Evolutionary conservation across 306 rosid genomes (phyloP).

Genomic region (Gastrolobium villosum): DNA sequence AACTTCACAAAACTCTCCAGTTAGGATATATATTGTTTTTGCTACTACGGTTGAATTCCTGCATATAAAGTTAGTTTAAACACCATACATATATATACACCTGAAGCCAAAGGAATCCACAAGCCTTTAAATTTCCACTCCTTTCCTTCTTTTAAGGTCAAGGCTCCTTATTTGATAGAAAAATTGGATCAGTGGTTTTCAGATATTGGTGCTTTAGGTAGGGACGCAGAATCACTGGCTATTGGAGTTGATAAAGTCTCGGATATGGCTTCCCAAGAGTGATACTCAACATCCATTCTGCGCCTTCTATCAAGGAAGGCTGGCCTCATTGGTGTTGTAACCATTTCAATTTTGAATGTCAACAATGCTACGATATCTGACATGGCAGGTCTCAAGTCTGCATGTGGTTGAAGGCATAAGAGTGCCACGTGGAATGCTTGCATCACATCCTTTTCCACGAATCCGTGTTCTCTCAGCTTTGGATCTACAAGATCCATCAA

Average conservation of each 20-base stretch:
- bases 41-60: background rate
- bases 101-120: conserved; percentile 22
- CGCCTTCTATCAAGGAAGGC: conserved; percentile 65
- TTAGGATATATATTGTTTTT: background rate
- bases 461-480: conserved; percentile 63
- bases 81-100: background rate
- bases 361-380: conserved; percentile 81
- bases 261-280: conserved; percentile 67
- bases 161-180: background rate
- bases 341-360: conserved; percentile 68
- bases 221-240: conserved; percentile 53
- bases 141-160: conserved; percentile 19
- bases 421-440: conserved; percentile 79
- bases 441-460: conserved; percentile 66
- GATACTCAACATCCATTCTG: conserved; percentile 51
- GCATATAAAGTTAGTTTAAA: background rate
- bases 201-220: conserved; percentile 39
- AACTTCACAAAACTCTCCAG: conserved; percentile 6
- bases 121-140: background rate
- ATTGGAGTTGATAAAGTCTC: conserved; percentile 60
- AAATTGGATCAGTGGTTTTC: conserved; percentile 3
- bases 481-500: conserved; percentile 71
- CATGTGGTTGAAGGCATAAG: conserved; percentile 79
- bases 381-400: conserved; percentile 83
- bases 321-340: conserved; percentile 67